phyloP scores from a whole-genome alignment of 768 basidiomycete genomes.

The Panaeolus papilionaceus region DNA sequence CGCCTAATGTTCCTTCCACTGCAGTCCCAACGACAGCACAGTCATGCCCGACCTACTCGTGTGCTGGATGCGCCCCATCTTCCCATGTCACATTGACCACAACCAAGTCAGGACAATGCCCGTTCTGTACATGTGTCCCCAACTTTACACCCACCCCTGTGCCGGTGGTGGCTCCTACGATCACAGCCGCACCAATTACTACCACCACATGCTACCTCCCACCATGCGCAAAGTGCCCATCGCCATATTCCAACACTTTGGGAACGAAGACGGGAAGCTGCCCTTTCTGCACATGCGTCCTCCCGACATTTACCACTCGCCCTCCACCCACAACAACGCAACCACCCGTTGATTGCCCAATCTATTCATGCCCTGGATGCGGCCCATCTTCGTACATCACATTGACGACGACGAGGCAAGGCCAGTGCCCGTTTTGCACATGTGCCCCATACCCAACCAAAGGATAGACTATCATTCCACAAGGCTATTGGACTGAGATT shows the following conservation, averaged over 20 bases:
- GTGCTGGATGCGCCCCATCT: not conserved
- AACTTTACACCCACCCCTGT: slow-evolving; percentile 13
- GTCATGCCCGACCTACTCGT: slow-evolving; percentile 4
- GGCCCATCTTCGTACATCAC: not conserved
- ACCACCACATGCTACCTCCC: not conserved
- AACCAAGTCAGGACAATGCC: slow-evolving; percentile 10
- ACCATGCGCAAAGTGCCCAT: not conserved
- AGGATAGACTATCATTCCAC: not conserved
- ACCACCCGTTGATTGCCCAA: not conserved
- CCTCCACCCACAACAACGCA: not conserved
- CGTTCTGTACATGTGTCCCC: slow-evolving; percentile 15
- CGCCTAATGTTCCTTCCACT: not conserved
- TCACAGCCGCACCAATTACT: not conserved
- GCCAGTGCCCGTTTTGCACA: not conserved
- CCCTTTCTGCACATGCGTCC: slow-evolving; percentile 6
- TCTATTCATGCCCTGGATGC: not conserved
- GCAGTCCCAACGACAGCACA: not conserved
- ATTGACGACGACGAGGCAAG: not conserved
- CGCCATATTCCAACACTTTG: not conserved
- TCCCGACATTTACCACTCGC: not conserved
- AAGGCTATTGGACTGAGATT: too few species aligned
- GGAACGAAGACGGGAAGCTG: not conserved
- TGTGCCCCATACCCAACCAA: not conserved
- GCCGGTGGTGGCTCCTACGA: not conserved
- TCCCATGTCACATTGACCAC: not conserved